Base-by-base conservation (phyloP, 2,329 filamentous ascomycete genomes). In the Cadophora luteo-olivacea region DNA sequence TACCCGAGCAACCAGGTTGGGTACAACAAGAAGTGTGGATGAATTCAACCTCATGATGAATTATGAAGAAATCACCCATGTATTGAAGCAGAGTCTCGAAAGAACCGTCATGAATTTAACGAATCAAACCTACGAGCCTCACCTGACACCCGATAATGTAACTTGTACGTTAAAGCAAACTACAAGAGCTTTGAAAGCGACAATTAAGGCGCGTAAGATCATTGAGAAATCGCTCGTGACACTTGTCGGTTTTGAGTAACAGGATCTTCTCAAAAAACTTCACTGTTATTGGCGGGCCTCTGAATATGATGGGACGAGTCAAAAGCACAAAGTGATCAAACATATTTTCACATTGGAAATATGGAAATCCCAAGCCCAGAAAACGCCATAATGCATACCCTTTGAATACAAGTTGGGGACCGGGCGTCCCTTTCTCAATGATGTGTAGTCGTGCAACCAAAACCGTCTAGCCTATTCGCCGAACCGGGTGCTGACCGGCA, bases 341-440 rank as follows among this genome's bases (percentile, higher is more conserved):
- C 52, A 65, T 72, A 72, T 71, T 71, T 71, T 69, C 72, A 73
- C 70, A 71, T 72, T 71, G 68, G 71, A 57, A 57, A 70, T 72
- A 69, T 70, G 68, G 69, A 69, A 64, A 65, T 66, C 64, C 69
- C 64, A 69, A 49, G 41, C 25, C 65, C 65, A 61, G 11, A 66
- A 69, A 73, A 74, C 72, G 72, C 69, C 69, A 69, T 66, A 69
- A 73, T 74, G 70, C 71, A 74, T 49, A 68, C 33, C 68, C 69
- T 60, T 67, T 69, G 58, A 69, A 71, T 73, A 70, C 67, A 72
- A 70, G 63, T 52, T 33, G 62, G 66, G 68, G 62, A 64, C 64
- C 52, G 38, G 52, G 54, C 64, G 60, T 68, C 66, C 60, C 58
- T 58, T 62, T 63, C 54, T 54, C 25, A 33, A 58, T 61, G 49